Evolutionary conservation across 805 yeast genomes (phyloP), one percentile per base, ranked within the genome.

Genomic region (Yamadazyma kitorensis): DNA sequence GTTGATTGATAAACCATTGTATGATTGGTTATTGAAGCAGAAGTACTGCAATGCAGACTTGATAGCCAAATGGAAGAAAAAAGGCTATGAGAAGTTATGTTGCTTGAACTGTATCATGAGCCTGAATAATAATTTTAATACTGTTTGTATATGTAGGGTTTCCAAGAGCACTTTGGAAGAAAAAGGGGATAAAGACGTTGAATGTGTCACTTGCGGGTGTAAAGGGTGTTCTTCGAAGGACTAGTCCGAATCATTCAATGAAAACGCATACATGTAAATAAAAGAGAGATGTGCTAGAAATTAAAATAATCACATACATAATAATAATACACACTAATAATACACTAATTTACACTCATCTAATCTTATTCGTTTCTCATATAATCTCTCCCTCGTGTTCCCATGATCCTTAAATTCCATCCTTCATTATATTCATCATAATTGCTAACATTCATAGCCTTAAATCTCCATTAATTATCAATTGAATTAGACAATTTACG

Each of bases 21-120:
- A 86, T 55, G 78, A 78, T 27, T 88, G 87, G 82, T 60, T 87
- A 14, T 49, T 86, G 28, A 73, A 73, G 47, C 79, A 84, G 45
- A 74, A 76, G 39, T 75, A 76, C 42, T 84, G 76, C 2, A 91
- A 88, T 51, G 74, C 66, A 5, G 72, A 76, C 27, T 60, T 88
- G 36, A 85, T 88, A 19, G 91, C 95, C 15, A 88, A 65, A 43
- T 82, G 89, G 89, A 78, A 76, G 57, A 81, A 80, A 50, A 80
- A 76, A 50, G 96, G 96, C 7, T 88, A 88, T 55, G 96, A 88
- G 52, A 74, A 81, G 36, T 61, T 88, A 29, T 88, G 97, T 52
- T 88, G 97, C 54, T 56, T 88, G 39, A 70, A 74, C 43, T 88
- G 97, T 54, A 86, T 88, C 21, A 76, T 76, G 48, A 69, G 69